Percentiles rank a stretch among this genome's conserved stretches.
Evolutionary conservation across 73 alveolate species (phyloP).

Genomic region (Paramecium tetraurelia): DNA sequence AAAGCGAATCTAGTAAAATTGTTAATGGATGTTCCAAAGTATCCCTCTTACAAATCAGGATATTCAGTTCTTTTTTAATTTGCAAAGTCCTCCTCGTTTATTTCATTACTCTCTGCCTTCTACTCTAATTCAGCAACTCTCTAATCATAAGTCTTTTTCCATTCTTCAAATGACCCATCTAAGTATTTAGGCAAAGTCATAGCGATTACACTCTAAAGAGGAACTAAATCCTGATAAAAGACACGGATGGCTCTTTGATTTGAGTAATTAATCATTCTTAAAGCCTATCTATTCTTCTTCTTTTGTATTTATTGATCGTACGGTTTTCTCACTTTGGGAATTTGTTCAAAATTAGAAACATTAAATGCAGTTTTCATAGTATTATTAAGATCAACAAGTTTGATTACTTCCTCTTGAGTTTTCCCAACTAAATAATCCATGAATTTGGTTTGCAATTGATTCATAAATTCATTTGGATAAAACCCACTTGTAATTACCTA

Average conservation of each 20-base stretch:
- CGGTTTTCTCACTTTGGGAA: slow-evolving; percentile 5
- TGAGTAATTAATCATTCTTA: slow-evolving; percentile 46
- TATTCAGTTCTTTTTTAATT: slow-evolving; percentile 20
- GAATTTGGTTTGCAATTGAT: slow-evolving; percentile 70
- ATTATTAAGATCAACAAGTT: slow-evolving; percentile 14
- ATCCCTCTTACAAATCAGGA: slow-evolving; percentile 57
- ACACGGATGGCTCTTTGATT: slow-evolving; percentile 37
- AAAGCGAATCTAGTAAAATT: slow-evolving; percentile 59
- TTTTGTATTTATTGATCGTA: slow-evolving; percentile 4
- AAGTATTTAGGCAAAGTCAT: slow-evolving; percentile 25
- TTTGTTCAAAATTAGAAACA: background rate
- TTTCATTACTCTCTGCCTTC: slow-evolving; percentile 47
- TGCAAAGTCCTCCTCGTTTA: slow-evolving; percentile 41
- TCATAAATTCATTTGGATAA: slow-evolving; percentile 72
- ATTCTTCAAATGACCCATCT: slow-evolving; percentile 56
- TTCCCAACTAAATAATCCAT: slow-evolving; percentile 74
- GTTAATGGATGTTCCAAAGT: slow-evolving; percentile 43
- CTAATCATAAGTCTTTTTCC: slow-evolving; percentile 41
- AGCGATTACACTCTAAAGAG: background rate
- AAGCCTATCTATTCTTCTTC: slow-evolving; percentile 40
- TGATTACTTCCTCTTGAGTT: slow-evolving; percentile 66
- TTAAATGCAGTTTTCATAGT: slow-evolving; percentile 15
- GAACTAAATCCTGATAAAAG: background rate
- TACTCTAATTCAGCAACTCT: slow-evolving; percentile 40
- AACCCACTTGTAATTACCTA: slow-evolving; percentile 63